Base-by-base conservation (phyloP, 140 eudicot genomes). In the Ambrosia hybrid region DNA sequence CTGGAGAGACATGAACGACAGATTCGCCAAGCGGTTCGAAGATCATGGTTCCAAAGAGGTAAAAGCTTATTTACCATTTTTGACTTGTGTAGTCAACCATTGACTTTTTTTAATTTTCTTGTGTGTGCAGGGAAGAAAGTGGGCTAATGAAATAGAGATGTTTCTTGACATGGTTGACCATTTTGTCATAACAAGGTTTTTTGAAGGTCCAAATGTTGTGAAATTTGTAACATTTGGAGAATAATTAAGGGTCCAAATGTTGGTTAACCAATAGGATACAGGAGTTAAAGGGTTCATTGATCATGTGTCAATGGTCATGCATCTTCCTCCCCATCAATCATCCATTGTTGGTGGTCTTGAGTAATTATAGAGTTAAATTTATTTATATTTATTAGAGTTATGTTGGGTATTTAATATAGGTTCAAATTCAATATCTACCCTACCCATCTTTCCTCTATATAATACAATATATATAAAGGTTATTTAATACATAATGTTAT, bases 11-110 rank as follows among this genome's bases (percentile, higher is more conserved):
- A 90, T 66, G 99, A 94, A 79, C 97, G 97, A 30, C 94, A 83
- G 60, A 72, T 94, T 59, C 97, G 99, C 70, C 99, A 94, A 78
- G 98, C 96, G 26, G 96, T 86, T 77, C 87, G 98, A 65, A 84
- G 95, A 76, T 85, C 98, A 51, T 92, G 98, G 98, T 92, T 92
- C 76, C 98, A 88, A 76, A 80, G 91, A 89, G 98, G 98, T 92
- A 83, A 70, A 75, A 39, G 65, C 72, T 8, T 56, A 48, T 62
- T 43, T 34, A 34, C 59, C 48, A 60, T 46, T 68, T 58, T 49
- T 34, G 69, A 75, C 36, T 21, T 17, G 1, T 17, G 13, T 49
- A 14, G 15, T 14, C 15, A 64, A 73, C 59, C 71, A 8, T 57
- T 41, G 76, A 13, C 67, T 71, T 34, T 6, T 67, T 2, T 55